Evolutionary conservation across 805 yeast genomes (phyloP).

Genomic region (Metschnikowia baotianmanensis): DNA sequence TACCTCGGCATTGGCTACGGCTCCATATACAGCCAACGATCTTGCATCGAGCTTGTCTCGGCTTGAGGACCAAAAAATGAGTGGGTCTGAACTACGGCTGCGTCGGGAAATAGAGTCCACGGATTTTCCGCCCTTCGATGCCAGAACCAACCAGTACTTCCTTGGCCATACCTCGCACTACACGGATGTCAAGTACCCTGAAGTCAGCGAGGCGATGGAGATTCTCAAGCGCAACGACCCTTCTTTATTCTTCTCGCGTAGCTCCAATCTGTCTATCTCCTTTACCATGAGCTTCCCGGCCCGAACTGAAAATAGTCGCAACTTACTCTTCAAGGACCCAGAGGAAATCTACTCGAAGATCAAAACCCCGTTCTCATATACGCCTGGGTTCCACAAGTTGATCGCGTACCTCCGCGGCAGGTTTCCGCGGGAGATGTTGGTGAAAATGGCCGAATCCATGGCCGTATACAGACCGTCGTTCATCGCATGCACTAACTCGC

Average conservation of each 20-base stretch:
- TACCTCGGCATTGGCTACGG: conserved; percentile 4
- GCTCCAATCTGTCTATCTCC: conserved; percentile 43
- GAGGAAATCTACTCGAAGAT: conserved; percentile 79
- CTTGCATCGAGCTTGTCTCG: background rate
- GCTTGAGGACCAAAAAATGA: background rate
- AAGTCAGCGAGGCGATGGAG: conserved; percentile 49
- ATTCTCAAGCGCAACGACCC: conserved; percentile 41
- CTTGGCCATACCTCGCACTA: conserved; percentile 51
- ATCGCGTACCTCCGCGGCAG: conserved; percentile 70
- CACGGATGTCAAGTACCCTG: conserved; percentile 53
- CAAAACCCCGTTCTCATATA: conserved; percentile 76
- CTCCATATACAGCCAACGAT: background rate
- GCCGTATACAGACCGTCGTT: conserved; percentile 90
- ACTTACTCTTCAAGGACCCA: conserved; percentile 51
- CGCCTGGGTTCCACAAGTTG: conserved; percentile 84
- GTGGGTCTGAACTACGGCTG: background rate
- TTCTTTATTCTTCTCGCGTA: conserved; percentile 33
- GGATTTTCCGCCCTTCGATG: conserved; percentile 48
- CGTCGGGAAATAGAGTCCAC: background rate
- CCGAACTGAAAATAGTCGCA: conserved; percentile 8
- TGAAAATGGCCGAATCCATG: conserved; percentile 82
- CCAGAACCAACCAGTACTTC: conserved; percentile 63
- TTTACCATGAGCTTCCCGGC: conserved; percentile 44
- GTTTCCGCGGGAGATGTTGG: conserved; percentile 66
- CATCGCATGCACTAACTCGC: conserved; percentile 84